Evolutionary conservation across 2,329 filamentous ascomycete genomes (phyloP).

Genomic region (Aspergillus hortae): DNA sequence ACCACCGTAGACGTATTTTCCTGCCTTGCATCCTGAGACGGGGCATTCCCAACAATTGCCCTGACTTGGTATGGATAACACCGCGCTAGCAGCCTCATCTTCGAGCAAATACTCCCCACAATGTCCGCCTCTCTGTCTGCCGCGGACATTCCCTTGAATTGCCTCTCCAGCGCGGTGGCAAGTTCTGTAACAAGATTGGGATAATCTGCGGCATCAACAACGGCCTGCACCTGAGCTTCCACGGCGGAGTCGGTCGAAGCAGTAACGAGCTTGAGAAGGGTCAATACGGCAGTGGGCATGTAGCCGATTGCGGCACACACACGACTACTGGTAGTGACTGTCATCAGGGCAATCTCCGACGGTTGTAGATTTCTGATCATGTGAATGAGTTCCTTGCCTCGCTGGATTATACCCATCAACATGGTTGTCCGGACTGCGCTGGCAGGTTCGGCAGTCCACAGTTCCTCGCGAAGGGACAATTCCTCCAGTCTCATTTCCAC

Average conservation of each 20-base stretch:
- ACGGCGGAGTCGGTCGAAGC: neutral
- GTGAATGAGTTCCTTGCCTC: slow-evolving; percentile 16
- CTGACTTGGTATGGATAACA: slow-evolving; percentile 20
- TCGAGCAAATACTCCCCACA: slow-evolving; percentile 19
- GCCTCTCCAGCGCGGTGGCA: slow-evolving; percentile 10
- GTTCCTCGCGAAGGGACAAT: slow-evolving; percentile 17
- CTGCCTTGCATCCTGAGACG: slow-evolving; percentile 3
- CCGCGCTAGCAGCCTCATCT: slow-evolving; percentile 18
- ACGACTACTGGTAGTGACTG: neutral
- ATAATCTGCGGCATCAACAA: slow-evolving; percentile 1
- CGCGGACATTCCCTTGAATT: slow-evolving; percentile 12
- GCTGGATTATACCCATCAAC: slow-evolving; percentile 16
- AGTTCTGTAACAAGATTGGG: neutral
- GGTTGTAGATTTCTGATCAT: neutral
- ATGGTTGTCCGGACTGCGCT: slow-evolving; percentile 15
- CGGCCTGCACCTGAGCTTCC: neutral
- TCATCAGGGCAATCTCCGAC: neutral
- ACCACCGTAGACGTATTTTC: neutral
- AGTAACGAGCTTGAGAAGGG: neutral
- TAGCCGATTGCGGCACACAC: neutral
- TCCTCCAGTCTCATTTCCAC: slow-evolving; percentile 17
- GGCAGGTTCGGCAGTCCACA: slow-evolving; percentile 16
- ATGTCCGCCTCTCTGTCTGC: slow-evolving; percentile 16
- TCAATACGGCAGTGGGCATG: neutral
- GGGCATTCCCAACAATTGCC: slow-evolving; percentile 9